phyloP scores from a whole-genome alignment of 1,284 basidiomycete species.

The Trametes versicolor region DNA sequence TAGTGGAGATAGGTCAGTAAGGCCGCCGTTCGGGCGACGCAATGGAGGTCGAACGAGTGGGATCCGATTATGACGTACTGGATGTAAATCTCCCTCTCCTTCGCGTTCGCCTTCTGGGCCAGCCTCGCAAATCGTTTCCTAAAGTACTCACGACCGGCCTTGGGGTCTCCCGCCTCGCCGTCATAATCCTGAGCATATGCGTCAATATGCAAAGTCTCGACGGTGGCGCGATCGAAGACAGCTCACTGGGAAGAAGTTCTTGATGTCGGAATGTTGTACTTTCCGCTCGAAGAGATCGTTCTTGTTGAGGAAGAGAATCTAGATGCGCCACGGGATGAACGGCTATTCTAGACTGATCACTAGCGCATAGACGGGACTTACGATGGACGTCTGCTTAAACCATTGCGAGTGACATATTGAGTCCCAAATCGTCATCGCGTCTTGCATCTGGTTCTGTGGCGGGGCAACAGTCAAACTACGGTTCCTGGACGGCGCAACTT shows the following conservation, averaged over 20 bases:
- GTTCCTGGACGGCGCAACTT: not conserved
- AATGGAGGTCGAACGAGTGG: conserved; percentile 3
- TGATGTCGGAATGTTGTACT: conserved; percentile 84
- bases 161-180: conserved; percentile 73
- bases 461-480: not conserved
- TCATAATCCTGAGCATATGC: conserved; percentile 70
- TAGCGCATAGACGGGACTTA: conserved; percentile 48
- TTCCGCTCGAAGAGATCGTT: conserved; percentile 91
- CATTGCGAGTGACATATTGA: conserved; percentile 94
- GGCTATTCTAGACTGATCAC: not conserved
- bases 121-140: conserved; percentile 85
- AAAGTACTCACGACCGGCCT: conserved; percentile 90
- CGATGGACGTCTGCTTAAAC: conserved; percentile 93
- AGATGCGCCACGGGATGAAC: conserved; percentile 17
- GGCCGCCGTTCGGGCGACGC: conserved; percentile 1
- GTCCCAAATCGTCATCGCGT: conserved; percentile 95
- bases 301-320: conserved; percentile 94
- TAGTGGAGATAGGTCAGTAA: conserved; percentile 26
- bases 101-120: conserved; percentile 83
- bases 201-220: conserved; percentile 10
- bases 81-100: conserved; percentile 92
- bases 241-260: conserved; percentile 85
- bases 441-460: conserved; percentile 92
- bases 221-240: not conserved
- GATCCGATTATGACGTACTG: conserved; percentile 65